Evolutionary conservation across 164 flowering plant genomes (phyloP), one percentile per base, ranked within the genome.

Genomic region (Stephania yunnanensis): DNA sequence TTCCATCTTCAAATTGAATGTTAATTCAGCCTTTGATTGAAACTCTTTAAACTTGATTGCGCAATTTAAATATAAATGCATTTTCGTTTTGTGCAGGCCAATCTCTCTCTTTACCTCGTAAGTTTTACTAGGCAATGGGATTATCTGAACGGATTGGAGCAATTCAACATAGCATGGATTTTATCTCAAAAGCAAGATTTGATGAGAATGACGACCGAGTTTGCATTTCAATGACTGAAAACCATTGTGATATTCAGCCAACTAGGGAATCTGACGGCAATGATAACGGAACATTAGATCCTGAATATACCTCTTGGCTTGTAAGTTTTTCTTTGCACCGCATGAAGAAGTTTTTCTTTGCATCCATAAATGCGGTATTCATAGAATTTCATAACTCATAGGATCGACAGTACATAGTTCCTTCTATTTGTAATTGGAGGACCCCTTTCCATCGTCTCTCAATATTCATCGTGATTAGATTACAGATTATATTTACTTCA

Each of bases 261-360:
- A 36, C 19, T 2, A 73, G 61, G 42, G 77, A 76, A 63, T 70
- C 50, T 25, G 74, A 22, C 68, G 46, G 17, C 69, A 70, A 12
- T 46, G 46, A 61, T 31, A 69, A 63, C 20, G 70, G 67, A 58
- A 10, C 63, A 11, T 30, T 22, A 29, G 78, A 72, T 72, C 5
- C 48, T 10, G 36, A 42, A 46, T 86, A 86, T 63, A 78, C 46
- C 67, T 77, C 86, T 25, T 90, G 93, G 93, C 48, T 84, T 85
- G 93, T 90, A 75, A 77, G 89, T 77, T 65, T 58, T 12, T 1
- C 13, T 48, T 48, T 8, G 13, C 42, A 36, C 42, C 4, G 42
- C 42, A 36, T 36, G 42, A 36, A 36, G 42, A 36, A 36, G 42
- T 36, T 36, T 36, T 36, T 36, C 42, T 36, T 36, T 36, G 0